Base-by-base conservation (phyloP, 2,329 filamentous ascomycete species). In the Verruconis gallopava region DNA sequence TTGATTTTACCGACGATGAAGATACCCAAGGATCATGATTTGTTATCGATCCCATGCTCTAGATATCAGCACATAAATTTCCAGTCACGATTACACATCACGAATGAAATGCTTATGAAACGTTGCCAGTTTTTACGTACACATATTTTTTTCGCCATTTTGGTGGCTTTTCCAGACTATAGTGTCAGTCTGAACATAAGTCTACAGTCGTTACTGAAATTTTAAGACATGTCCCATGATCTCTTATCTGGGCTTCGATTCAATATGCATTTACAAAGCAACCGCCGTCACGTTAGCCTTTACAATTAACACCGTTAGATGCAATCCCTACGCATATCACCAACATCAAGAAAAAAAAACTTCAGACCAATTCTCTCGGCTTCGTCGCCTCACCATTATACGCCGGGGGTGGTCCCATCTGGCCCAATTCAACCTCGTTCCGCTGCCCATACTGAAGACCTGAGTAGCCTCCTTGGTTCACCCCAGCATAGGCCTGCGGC, bases 401-500 rank as follows among this genome's bases (percentile, higher is more conserved):
- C n/a, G n/a, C 21, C 14, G 42, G 42, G 15, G 42, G 42, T n/a
- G 22, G 34, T 5, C 42, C 42, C 37, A 44, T 33, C 14, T 34
- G 33, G 14, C 11, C 14, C 6, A 44, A 28, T 12, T 21, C 38
- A 4, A 44, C 38, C 21, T 44, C 42, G 18, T 35, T 44, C 25
- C 42, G 17, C 15, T 17, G 14, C 3, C n/a, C n/a, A n/a, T n/a
- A n/a, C n/a, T n/a, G n/a, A n/a, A n/a, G n/a, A n/a, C n/a, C n/a
- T n/a, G n/a, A n/a, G n/a, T n/a, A n/a, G n/a, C n/a, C n/a, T n/a
- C n/a, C n/a, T n/a, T n/a, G n/a, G n/a, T n/a, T n/a, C n/a, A n/a
- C n/a, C n/a, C n/a, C n/a, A n/a, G n/a, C n/a, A n/a, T n/a, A n/a
- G n/a, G n/a, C n/a, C n/a, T n/a, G n/a, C n/a, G n/a, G n/a, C n/a